phyloP scores from a whole-genome alignment of 164 flowering plant species.

The Warburgia ugandensis region DNA sequence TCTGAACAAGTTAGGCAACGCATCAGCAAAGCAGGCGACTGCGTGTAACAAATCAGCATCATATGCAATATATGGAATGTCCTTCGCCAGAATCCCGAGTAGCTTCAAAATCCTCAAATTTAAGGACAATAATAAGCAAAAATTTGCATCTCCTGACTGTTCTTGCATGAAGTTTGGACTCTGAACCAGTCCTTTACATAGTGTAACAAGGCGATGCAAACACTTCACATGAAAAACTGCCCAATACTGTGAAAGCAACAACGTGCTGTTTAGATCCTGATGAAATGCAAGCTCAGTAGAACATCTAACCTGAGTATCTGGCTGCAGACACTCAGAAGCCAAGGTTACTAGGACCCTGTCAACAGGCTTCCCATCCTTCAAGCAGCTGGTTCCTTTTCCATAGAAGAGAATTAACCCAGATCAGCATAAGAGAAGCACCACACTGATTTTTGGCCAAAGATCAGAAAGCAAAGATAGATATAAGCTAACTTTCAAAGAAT shows the following conservation, averaged over 20 bases:
- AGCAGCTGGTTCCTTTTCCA: constrained; percentile 44
- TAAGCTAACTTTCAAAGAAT: not conserved
- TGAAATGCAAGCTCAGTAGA: constrained; percentile 19
- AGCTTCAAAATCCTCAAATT: constrained; percentile 56
- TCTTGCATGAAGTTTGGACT: constrained; percentile 41
- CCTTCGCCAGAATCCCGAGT: constrained; percentile 45
- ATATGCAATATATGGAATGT: constrained; percentile 41
- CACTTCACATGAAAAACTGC: constrained; percentile 61
- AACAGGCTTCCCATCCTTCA: constrained; percentile 43
- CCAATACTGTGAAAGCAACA: constrained; percentile 57
- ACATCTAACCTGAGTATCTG: constrained; percentile 28
- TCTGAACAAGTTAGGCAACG: constrained; percentile 52
- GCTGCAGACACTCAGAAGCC: constrained; percentile 48
- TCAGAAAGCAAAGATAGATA: not conserved
- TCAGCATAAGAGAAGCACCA: not conserved
- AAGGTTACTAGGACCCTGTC: constrained; percentile 51
- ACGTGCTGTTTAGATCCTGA: constrained; percentile 34
- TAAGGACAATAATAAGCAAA: constrained; percentile 40
- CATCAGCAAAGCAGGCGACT: constrained; percentile 50
- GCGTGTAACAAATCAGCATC: constrained; percentile 49
- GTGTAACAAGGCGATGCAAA: constrained; percentile 41
- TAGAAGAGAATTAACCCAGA: constrained; percentile 7
- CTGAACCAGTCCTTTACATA: constrained; percentile 42
- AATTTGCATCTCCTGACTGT: constrained; percentile 24
- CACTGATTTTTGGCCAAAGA: not conserved